Evolutionary conservation across 768 basidiomycete species (phyloP).

Genomic region (Ephemerocybe angulata): DNA sequence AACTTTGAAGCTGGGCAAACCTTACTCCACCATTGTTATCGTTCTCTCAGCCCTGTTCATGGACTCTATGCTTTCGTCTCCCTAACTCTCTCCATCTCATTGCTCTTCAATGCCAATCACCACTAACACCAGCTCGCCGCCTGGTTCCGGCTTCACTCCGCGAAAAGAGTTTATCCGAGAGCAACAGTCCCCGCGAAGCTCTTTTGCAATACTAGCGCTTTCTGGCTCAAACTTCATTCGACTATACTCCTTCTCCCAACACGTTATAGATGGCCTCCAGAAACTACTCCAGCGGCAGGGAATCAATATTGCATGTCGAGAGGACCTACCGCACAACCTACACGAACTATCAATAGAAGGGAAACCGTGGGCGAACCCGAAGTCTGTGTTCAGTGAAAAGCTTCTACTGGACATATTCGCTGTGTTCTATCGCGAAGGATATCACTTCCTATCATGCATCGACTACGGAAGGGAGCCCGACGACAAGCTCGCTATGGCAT

Average conservation of each 20-base stretch:
- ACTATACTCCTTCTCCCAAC: conserved; percentile 63
- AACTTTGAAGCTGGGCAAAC: not conserved
- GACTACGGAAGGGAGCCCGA: conserved; percentile 78
- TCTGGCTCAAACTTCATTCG: conserved; percentile 60
- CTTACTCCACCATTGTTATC: too few species aligned
- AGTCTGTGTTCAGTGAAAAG: conserved; percentile 61
- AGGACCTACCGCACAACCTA: conserved; percentile 55
- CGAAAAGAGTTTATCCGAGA: conserved; percentile 71
- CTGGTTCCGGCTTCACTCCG: conserved; percentile 57
- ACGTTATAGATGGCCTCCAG: conserved; percentile 50
- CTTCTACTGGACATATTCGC: conserved; percentile 65
- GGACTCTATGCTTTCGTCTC: not conserved
- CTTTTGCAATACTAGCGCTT: conserved; percentile 70
- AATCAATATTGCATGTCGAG: conserved; percentile 43
- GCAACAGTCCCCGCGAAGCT: conserved; percentile 41
- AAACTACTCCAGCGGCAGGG: conserved; percentile 49
- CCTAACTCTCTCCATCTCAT: not conserved
- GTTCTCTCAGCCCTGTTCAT: too few species aligned
- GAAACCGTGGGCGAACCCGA: conserved; percentile 72
- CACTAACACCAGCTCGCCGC: conserved; percentile 25
- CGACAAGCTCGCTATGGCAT: conserved; percentile 67
- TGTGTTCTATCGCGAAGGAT: conserved; percentile 60
- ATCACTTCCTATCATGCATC: conserved; percentile 60
- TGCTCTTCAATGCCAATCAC: conserved; percentile 15
- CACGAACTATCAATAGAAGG: conserved; percentile 65